A percentile compares a stretch with the other conserved stretches of the same genome.
Conservation (phyloP, 176 grass and related monocot genomes). For the Oryza punctata region DNA sequence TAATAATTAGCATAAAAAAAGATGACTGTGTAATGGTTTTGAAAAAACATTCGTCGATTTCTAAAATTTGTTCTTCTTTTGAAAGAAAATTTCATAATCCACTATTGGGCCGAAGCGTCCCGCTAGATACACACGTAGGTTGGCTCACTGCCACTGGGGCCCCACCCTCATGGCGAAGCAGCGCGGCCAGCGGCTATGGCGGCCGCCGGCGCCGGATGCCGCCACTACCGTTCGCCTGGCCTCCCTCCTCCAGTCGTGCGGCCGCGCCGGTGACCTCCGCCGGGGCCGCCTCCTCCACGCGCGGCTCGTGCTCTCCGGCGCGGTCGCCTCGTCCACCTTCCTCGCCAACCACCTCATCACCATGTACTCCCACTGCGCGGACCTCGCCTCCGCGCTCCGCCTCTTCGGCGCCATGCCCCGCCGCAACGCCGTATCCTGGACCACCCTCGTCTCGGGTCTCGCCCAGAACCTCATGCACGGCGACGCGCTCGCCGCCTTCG, state of each 20-base stretch:
- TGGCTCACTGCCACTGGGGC: not conserved
- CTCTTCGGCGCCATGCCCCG: conserved; percentile 49
- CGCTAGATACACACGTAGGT: too few species aligned
- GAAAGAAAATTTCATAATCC: too few species aligned
- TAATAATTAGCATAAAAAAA: too few species aligned
- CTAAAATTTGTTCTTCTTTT: too few species aligned
- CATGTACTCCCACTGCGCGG: conserved; percentile 63
- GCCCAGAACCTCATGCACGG: conserved; percentile 38
- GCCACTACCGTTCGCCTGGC: conserved; percentile 29
- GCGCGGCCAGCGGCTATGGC: not conserved
- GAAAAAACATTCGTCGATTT: too few species aligned
- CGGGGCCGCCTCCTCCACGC: conserved; percentile 50
- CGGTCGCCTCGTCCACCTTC: conserved; percentile 46
- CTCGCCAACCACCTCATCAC: conserved; percentile 75
- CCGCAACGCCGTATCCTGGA: conserved; percentile 63
- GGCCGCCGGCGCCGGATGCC: conserved; percentile 27
- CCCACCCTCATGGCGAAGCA: conserved; percentile 28
- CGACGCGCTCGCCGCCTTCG: conserved; percentile 54
- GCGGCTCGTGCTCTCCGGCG: conserved; percentile 41
- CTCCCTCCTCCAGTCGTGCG: conserved; percentile 54
- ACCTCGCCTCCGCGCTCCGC: conserved; percentile 45
- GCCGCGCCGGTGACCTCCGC: conserved; percentile 39
- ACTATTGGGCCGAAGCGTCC: too few species aligned
- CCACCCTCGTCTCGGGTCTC: conserved; percentile 55
- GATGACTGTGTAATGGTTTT: too few species aligned